A percentile compares a stretch with the other conserved stretches of the same genome.
Conservation (phyloP, 1,284 basidiomycete species). For the Marasmius tenuissimus region DNA sequence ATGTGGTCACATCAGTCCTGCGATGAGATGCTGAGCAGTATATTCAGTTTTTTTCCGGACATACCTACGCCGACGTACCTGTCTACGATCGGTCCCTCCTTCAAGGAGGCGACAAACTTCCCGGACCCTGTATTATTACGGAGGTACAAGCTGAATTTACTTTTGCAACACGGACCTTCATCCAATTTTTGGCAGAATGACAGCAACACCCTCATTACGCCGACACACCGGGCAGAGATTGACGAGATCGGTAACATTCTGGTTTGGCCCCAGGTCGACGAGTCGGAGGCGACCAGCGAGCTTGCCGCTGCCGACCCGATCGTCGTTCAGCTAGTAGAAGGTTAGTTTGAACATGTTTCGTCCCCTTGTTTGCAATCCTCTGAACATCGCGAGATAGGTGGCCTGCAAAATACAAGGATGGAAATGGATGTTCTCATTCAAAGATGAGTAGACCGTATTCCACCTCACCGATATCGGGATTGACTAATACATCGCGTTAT, state of each 20-base stretch:
- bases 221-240: conserved; percentile 26
- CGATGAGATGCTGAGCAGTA: background rate
- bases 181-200: conserved; percentile 16
- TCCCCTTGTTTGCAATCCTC: background rate
- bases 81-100: conserved; percentile 25
- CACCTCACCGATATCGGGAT: background rate
- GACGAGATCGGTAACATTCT: conserved; percentile 28
- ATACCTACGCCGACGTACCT: conserved; percentile 20
- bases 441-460: conserved; percentile 7
- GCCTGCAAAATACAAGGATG: conserved; percentile 24
- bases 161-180: background rate
- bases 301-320: conserved; percentile 17
- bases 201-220: conserved; percentile 26
- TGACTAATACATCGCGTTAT: background rate
- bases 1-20: background rate
- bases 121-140: conserved; percentile 27
- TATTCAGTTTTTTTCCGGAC: conserved; percentile 21
- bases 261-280: conserved; percentile 20
- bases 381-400: background rate
- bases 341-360: conserved; percentile 12
- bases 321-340: conserved; percentile 28
- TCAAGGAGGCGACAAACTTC: conserved; percentile 20
- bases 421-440: conserved; percentile 31
- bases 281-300: background rate
- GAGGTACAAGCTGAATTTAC: conserved; percentile 16